These are phyloP conservation scores for Suillus luteus DNA, from an alignment of 768 basidiomycete genomes.

Conservation along the genomic window DNA sequence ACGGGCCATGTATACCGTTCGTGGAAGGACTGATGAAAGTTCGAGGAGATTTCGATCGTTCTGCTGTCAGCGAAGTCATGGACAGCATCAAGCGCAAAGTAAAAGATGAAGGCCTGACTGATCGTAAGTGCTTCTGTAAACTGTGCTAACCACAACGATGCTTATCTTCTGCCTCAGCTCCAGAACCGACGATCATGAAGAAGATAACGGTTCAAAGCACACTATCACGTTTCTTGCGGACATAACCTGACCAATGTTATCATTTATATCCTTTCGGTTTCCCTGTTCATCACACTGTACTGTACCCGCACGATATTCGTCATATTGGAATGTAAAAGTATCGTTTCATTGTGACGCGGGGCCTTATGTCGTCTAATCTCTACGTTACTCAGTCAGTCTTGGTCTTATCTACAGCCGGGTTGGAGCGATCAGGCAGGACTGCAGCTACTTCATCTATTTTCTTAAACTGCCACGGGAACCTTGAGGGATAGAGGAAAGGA, in stretches of 20 bases:
- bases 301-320: conserved; percentile 6
- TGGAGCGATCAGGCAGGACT: conserved; percentile 69
- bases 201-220: conserved; percentile 76
- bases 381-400: conserved; percentile 47
- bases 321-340: conserved; percentile 4
- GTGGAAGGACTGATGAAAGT: conserved; percentile 90
- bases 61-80: conserved; percentile 86
- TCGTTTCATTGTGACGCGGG: neutral
- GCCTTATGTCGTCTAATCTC: conserved; percentile 17
- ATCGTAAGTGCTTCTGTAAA: conserved; percentile 59
- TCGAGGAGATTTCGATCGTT: conserved; percentile 89
- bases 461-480: conserved; percentile 96
- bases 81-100: conserved; percentile 91
- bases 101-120: conserved; percentile 81
- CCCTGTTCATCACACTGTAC: neutral
- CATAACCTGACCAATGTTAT: conserved; percentile 18
- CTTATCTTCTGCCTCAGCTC: conserved; percentile 46
- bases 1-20: conserved; percentile 91
- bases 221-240: conserved; percentile 74
- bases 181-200: conserved; percentile 90
- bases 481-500: conserved; percentile 93
- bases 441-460: conserved; percentile 91
- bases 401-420: conserved; percentile 40
- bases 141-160: neutral
- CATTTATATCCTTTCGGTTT: neutral